These are phyloP conservation scores for Xylaria venustula DNA, from an alignment of 495 filamentous ascomycete genomes.

Conservation along the genomic window DNA sequence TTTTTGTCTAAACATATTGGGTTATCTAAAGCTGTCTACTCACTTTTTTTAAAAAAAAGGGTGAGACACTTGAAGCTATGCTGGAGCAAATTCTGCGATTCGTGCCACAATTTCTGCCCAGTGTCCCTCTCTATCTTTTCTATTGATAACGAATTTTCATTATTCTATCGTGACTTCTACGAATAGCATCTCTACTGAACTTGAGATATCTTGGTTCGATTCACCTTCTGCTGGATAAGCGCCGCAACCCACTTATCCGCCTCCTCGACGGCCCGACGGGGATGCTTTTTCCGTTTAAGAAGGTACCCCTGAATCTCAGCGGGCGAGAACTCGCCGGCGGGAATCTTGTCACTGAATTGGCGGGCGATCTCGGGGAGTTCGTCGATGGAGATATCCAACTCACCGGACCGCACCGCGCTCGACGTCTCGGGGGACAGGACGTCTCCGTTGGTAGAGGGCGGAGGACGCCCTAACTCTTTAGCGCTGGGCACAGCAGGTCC, in stretches of 20 bases:
- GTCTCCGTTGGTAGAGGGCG: not conserved
- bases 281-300: constrained; percentile 61
- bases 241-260: constrained; percentile 55
- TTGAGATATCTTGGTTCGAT: constrained; percentile 30
- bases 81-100: too few species aligned
- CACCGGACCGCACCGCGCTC: constrained; percentile 4
- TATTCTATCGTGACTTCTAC: not conserved
- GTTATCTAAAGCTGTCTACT: too few species aligned
- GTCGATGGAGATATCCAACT: constrained; percentile 17
- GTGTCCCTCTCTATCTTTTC: not conserved
- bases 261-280: constrained; percentile 55
- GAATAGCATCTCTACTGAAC: constrained; percentile 6
- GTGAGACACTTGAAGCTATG: too few species aligned
- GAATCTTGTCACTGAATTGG: constrained; percentile 48
- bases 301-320: constrained; percentile 73
- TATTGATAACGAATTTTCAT: not conserved
- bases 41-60: too few species aligned
- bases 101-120: too few species aligned
- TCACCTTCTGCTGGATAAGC: constrained; percentile 43
- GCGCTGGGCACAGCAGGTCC: not conserved
- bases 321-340: constrained; percentile 54
- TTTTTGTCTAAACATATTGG: too few species aligned
- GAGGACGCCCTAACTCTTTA: not conserved
- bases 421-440: not conserved
- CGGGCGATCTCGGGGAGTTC: constrained; percentile 42